Evolutionary conservation across 2,329 filamentous ascomycete genomes (phyloP), one percentile per base, ranked within the genome.

Genomic region (Cytospora leucostoma): DNA sequence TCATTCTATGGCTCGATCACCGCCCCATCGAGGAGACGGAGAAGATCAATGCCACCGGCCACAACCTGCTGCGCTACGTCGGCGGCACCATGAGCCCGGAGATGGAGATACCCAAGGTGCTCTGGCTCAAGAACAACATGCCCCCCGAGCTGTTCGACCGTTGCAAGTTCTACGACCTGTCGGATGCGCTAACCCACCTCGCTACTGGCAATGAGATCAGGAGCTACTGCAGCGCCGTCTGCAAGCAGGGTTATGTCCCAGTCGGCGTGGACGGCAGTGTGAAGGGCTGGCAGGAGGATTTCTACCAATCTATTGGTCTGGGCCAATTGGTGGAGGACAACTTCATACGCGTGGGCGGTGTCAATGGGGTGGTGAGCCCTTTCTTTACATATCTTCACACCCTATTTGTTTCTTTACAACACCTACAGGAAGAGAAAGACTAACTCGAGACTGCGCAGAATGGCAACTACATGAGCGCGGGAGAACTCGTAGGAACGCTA

Each of bases 91-190:
- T 99, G 95, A 97, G 92, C 74, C 94, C 97, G 68, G 95, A 99
- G 81, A 99, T 99, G 95, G 95, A 99, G 76, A 96, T 99, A 62
- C 95, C 95, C 67, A 99, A 99, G 79, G 92, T 97, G 1, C 83
- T 98, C 63, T 99, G 95, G 95, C 84, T 99, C 73, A 98, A 98
- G 84, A 97, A 97, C 77, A 86, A 98, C 78, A 98, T 99, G 95
- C 90, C 95, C 2, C 84, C 90, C 61, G 91, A 97, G 71, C 82
- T 95, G 17, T 99, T 98, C 71, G 88, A 89, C 62, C 88, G 89
- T 66, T 97, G 93, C 87, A 97, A 97, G 77, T 99, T 99, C 74
- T 99, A 97, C 76, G 95, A 99, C 73, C 78, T 99, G 71, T 88
- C 88, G 0, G 95, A 99, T 77, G 95, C 93, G 13, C 83, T 99